phyloP scores from a whole-genome alignment of 208 protist species.

The Leishmania braziliensis region DNA sequence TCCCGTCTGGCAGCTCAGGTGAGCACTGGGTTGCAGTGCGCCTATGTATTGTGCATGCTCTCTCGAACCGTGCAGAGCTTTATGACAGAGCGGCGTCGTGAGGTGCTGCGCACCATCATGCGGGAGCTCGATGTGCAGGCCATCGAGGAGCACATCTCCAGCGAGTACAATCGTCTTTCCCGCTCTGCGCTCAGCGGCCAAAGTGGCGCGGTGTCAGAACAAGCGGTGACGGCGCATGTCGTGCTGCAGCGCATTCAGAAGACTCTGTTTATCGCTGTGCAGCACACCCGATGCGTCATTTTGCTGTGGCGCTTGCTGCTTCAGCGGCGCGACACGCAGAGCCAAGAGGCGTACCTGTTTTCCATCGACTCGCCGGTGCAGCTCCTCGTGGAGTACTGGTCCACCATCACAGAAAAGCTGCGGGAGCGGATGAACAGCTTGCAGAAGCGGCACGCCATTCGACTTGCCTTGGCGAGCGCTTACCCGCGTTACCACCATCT shows the following conservation, averaged over 20 bases:
- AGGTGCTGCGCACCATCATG: conserved; percentile 66
- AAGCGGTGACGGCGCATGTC: conserved; percentile 34
- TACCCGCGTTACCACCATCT: conserved; percentile 60
- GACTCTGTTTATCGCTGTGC: conserved; percentile 51
- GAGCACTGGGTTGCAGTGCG: conserved; percentile 64
- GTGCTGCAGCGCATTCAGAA: conserved; percentile 55
- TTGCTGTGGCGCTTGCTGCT: conserved; percentile 73
- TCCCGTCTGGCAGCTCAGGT: conserved; percentile 36
- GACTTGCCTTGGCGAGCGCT: conserved; percentile 40
- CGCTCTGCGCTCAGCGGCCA: neutral
- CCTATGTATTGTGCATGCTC: conserved; percentile 56
- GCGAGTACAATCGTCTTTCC: conserved; percentile 25
- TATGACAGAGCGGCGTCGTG: conserved; percentile 78
- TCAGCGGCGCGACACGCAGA: conserved; percentile 46
- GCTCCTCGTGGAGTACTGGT: conserved; percentile 75
- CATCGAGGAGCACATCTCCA: conserved; percentile 48
- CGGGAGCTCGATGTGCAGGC: conserved; percentile 61
- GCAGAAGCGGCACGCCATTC: conserved; percentile 56
- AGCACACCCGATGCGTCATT: conserved; percentile 64
- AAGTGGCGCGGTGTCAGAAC: conserved; percentile 24
- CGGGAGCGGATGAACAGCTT: conserved; percentile 54
- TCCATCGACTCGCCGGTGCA: conserved; percentile 57
- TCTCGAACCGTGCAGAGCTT: conserved; percentile 51
- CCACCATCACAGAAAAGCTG: conserved; percentile 58
- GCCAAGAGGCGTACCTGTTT: conserved; percentile 41